These are phyloP conservation scores for Coemansia sp. DNA, from an alignment of 192 early-diverging fungal species.

Conservation along the genomic window DNA sequence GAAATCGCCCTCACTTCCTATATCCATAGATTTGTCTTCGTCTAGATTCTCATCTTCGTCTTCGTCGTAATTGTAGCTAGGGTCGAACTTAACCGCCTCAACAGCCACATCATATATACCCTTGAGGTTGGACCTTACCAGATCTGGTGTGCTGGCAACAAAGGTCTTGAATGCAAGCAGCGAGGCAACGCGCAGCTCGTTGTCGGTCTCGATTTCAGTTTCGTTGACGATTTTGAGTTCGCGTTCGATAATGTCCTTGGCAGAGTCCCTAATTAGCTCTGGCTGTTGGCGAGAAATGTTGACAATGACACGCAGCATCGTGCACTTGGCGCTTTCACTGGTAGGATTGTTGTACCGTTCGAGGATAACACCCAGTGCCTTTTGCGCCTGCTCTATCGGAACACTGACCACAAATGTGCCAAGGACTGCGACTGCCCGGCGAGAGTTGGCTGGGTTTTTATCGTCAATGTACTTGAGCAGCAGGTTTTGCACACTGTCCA, in stretches of 20 bases:
- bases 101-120: constrained; percentile 29
- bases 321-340: constrained; percentile 23
- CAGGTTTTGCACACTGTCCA: constrained; percentile 21
- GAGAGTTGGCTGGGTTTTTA: constrained; percentile 24
- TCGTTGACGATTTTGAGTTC: constrained; percentile 32
- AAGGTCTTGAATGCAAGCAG: constrained; percentile 44
- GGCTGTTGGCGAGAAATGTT: constrained; percentile 46
- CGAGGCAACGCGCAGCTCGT: constrained; percentile 32
- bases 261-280: constrained; percentile 19
- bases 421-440: constrained; percentile 39
- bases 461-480: constrained; percentile 29
- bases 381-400: constrained; percentile 31
- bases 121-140: constrained; percentile 9
- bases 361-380: constrained; percentile 35
- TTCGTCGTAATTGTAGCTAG: constrained; percentile 45
- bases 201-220: constrained; percentile 36
- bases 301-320: constrained; percentile 43
- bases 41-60: constrained; percentile 15
- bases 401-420: constrained; percentile 45
- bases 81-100: constrained; percentile 32
- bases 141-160: constrained; percentile 22
- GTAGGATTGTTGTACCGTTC: constrained; percentile 34
- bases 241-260: constrained; percentile 19
- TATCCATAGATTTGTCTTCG: constrained; percentile 23
- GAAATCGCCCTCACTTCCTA: constrained; percentile 29